Evolutionary conservation across 2,329 filamentous ascomycete genomes (phyloP), one percentile per base, ranked within the genome.

Genomic region (Eutypella sp.): DNA sequence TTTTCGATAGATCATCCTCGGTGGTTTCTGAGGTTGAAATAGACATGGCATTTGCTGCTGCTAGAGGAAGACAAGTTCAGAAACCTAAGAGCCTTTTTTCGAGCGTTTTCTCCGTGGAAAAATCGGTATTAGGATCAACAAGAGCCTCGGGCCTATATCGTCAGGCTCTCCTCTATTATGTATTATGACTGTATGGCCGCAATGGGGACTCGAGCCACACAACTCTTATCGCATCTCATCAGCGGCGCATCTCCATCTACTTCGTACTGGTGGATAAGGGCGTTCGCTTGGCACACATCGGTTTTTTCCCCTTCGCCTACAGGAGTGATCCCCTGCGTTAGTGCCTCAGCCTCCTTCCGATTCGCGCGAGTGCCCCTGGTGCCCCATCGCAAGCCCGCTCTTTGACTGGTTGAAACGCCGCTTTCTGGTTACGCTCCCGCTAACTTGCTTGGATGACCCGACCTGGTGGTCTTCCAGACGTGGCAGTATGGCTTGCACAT

Each of bases 71-170:
- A 15, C 36, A 3, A n/a, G 8, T 16, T n/a, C n/a, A n/a, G n/a
- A n/a, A n/a, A n/a, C n/a, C n/a, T n/a, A n/a, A n/a, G n/a, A n/a
- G n/a, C n/a, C n/a, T n/a, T n/a, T n/a, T n/a, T n/a, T n/a, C n/a
- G n/a, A n/a, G n/a, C n/a, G n/a, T n/a, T n/a, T n/a, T n/a, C 31
- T 34, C 15, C 31, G 6, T 16, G n/a, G 31, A 7, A n/a, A 15
- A 24, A 24, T 39, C 36, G 36, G 36, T 22, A 39, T 39, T 39
- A n/a, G 20, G 36, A 39, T 39, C 36, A 39, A 39, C 36, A 39
- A n/a, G 20, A 13, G 36, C 36, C 23, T 13, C 20, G 13, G 36
- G 11, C 36, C 13, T 39, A 39, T 39, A n/a, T n/a, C 19, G 10
- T 23, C 36, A n/a, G 36, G 22, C 19, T 20, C 18, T n/a, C 4